Conservation (phyloP, 805 yeast species). For the Schizosaccharomyces cryophilus region DNA sequence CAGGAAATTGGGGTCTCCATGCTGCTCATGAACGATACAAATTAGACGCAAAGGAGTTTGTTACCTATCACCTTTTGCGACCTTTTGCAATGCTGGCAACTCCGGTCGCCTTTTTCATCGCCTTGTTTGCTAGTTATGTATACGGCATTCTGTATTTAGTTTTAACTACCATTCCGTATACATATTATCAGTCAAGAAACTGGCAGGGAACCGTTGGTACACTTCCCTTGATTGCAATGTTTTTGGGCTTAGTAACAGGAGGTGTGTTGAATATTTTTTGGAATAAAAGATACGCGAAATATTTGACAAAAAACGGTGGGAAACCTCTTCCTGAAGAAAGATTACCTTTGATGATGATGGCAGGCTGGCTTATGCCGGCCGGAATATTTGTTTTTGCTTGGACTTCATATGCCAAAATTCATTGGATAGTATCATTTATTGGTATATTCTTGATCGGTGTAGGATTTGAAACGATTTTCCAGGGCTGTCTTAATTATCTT, state of each 20-base stretch:
- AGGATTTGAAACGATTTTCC: constrained; percentile 43
- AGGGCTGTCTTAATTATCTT: constrained; percentile 44
- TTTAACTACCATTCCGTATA: neutral
- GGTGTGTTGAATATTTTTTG: neutral
- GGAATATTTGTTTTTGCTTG: constrained; percentile 61
- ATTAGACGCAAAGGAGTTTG: constrained; percentile 32
- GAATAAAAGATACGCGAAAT: neutral
- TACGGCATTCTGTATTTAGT: neutral
- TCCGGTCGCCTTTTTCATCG: neutral
- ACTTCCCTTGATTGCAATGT: neutral
- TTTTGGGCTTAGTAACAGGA: neutral
- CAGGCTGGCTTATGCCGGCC: constrained; percentile 35
- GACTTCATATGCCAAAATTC: constrained; percentile 51
- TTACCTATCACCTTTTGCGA: constrained; percentile 36
- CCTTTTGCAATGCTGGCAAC: constrained; percentile 41
- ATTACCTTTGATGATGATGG: constrained; percentile 39
- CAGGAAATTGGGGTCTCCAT: constrained; percentile 63
- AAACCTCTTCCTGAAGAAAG: constrained; percentile 37
- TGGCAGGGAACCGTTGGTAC: neutral
- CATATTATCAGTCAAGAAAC: neutral
- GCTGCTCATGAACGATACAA: constrained; percentile 50
- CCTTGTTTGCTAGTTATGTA: neutral
- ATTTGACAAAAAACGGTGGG: neutral
- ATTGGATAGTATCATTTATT: constrained; percentile 28
- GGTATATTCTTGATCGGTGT: constrained; percentile 42